phyloP scores from a whole-genome alignment of 768 basidiomycete species.

The Paxillus rubicundulus region DNA sequence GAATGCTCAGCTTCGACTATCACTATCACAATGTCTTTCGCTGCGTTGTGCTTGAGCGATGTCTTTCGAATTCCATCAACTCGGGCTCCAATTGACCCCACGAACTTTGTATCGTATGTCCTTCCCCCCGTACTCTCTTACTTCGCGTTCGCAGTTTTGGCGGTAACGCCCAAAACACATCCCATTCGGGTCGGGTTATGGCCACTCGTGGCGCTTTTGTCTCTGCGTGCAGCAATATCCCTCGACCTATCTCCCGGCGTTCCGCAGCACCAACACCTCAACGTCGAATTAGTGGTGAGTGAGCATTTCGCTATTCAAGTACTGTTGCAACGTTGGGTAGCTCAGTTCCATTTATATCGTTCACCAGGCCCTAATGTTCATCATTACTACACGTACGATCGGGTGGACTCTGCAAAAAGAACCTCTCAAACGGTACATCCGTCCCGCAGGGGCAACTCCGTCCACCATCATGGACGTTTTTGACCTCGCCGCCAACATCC shows the following conservation, averaged over 20 bases:
- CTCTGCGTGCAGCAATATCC: slow-evolving; percentile 36
- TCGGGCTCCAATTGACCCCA: slow-evolving; percentile 28
- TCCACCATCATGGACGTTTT: slow-evolving; percentile 36
- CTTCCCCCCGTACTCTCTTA: slow-evolving; percentile 45
- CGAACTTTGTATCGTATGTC: slow-evolving; percentile 36
- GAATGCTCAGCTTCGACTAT: no score
- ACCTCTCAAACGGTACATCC: slow-evolving; percentile 12
- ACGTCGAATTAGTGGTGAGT: slow-evolving; percentile 14
- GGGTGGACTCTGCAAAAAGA: slow-evolving; percentile 14
- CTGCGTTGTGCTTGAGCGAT: background rate
- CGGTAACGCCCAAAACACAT: slow-evolving; percentile 44
- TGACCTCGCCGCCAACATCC: slow-evolving; percentile 50
- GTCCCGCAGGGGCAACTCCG: slow-evolving; percentile 1
- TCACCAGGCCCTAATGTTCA: slow-evolving; percentile 15
- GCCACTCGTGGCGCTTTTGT: slow-evolving; percentile 42
- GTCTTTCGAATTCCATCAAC: slow-evolving; percentile 6
- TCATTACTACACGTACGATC: slow-evolving; percentile 10
- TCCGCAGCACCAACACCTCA: background rate
- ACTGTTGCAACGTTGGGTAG: background rate
- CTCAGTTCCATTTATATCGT: background rate
- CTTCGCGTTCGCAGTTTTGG: slow-evolving; percentile 48
- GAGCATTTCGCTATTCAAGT: no score
- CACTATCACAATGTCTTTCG: background rate
- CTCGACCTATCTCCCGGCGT: slow-evolving; percentile 1
- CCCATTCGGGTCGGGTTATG: slow-evolving; percentile 44